Evolutionary conservation across 805 yeast species (phyloP).

Genomic region (Groenewaldozyma tartarivorans): DNA sequence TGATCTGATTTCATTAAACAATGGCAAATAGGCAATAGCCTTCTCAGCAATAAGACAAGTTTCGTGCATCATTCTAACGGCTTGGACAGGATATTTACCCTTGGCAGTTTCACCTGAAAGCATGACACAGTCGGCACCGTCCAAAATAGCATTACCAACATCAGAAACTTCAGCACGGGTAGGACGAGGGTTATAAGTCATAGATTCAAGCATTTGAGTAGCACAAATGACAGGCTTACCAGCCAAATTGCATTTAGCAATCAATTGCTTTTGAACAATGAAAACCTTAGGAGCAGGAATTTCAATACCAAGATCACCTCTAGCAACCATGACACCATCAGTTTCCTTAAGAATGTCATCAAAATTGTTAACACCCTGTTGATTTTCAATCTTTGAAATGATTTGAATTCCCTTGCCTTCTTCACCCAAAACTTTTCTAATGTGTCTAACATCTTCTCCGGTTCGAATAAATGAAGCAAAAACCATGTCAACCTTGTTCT

Average conservation of each 20-base stretch:
- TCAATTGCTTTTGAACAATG: conserved; percentile 96
- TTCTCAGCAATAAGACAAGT: conserved; percentile 93
- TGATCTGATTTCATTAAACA: conserved; percentile 81
- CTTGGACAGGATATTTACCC: conserved; percentile 97
- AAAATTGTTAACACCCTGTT: conserved; percentile 99
- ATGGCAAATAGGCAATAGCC: conserved; percentile 78
- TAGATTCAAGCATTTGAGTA: conserved; percentile 98
- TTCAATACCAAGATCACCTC: conserved; percentile 99
- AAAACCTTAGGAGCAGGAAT: conserved; percentile 98
- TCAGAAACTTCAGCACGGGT: conserved; percentile 99
- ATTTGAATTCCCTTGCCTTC: conserved; percentile 95
- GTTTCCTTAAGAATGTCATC: conserved; percentile 91
- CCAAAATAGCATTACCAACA: conserved; percentile 97
- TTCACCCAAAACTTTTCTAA: conserved; percentile 92
- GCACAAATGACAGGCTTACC: conserved; percentile 99
- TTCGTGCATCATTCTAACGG: conserved; percentile 98
- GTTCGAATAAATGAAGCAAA: conserved; percentile 98
- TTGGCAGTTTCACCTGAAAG: conserved; percentile 99
- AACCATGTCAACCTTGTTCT: conserved; percentile 95
- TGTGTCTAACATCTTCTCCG: conserved; percentile 79
- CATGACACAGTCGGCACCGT: conserved; percentile 99
- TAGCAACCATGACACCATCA: conserved; percentile 99
- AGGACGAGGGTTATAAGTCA: conserved; percentile 99
- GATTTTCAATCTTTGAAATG: conserved; percentile 96
- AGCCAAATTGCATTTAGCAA: conserved; percentile 98